Evolutionary conservation across 2,329 filamentous ascomycete genomes (phyloP).

Genomic region (Diaporthe sp.): DNA sequence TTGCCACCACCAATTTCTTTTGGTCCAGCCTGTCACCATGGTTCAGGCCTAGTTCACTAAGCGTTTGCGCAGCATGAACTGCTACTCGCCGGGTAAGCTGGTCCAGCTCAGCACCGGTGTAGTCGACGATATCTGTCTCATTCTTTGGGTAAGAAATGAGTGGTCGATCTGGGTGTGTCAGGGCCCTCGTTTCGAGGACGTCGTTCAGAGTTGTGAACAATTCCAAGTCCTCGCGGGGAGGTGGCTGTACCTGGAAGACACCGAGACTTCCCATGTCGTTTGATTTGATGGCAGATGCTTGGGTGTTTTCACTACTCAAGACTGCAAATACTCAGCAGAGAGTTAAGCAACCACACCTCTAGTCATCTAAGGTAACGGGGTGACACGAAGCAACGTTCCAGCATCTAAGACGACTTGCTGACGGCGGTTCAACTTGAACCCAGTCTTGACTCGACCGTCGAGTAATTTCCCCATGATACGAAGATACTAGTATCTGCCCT

Average conservation of each 20-base stretch:
- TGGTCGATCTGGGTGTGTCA: neutral
- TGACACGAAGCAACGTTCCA: neutral
- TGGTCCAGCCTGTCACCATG: neutral
- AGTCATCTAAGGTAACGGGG: neutral
- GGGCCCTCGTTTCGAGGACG: conserved; percentile 15
- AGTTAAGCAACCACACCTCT: neutral
- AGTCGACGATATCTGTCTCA: conserved; percentile 34
- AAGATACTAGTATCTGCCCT: neutral
- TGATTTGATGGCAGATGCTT: neutral
- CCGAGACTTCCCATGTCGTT: neutral
- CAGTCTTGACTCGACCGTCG: neutral
- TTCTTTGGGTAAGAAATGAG: conserved; percentile 21
- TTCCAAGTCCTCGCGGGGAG: neutral
- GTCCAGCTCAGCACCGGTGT: conserved; percentile 26
- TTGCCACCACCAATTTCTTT: neutral
- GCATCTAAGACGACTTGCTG: neutral
- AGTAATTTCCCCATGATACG: neutral
- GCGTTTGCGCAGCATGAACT: neutral
- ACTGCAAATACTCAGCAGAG: neutral
- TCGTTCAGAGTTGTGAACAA: conserved; percentile 17
- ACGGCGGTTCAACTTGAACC: neutral
- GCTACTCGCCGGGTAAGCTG: conserved; percentile 25
- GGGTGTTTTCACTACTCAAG: neutral
- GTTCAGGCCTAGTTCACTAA: neutral
- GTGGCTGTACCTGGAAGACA: neutral